Base-by-base conservation (phyloP, 73 alveolate species). In the Urostyla sp. region DNA sequence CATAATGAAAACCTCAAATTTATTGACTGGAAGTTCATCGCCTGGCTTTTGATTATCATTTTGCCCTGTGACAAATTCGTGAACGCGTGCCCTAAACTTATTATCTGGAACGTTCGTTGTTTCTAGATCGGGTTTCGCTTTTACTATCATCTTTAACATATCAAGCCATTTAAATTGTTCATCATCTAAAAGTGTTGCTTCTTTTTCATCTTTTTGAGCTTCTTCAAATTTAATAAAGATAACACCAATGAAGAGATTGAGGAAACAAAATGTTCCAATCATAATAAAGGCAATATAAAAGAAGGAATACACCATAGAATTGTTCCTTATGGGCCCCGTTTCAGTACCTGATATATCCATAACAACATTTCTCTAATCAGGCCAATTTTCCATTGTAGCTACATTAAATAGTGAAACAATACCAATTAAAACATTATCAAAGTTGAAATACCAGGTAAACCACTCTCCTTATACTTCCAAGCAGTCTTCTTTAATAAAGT, bases 1-100 rank as follows among this genome's bases (percentile, higher is more conserved):
- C 98, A 94, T 95, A 31, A 92, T 94, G 49, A 85, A 81, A 69
- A 81, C 60, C 72, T 94, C 98, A 55, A 93, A 88, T 28, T 26
- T 30, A 31, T 46, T 58, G 32, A 56, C 23, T n/a, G n/a, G n/a
- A n/a, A n/a, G n/a, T n/a, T n/a, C n/a, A n/a, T n/a, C n/a, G n/a
- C n/a, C 15, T 0, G 30, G 21, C n/a, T 75, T 63, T 8, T 55
- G 75, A 6, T 24, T 11, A 28, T 8, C n/a, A n/a, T 38, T 51
- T 5, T 28, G 15, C 3, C 27, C 30, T 34, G 72, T 87, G 16
- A 92, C 93, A 0, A 92, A 11, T 0, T 26, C 43, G 48, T 87
- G 94, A 7, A 91, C 32, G 72, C 7, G 11, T 3, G 28, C 52
- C 72, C 94, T 82, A 75, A 67, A 66, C 0, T 32, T 18, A 4